Base-by-base conservation (phyloP, 106 monocot species). In the Dendrobium nobile region DNA sequence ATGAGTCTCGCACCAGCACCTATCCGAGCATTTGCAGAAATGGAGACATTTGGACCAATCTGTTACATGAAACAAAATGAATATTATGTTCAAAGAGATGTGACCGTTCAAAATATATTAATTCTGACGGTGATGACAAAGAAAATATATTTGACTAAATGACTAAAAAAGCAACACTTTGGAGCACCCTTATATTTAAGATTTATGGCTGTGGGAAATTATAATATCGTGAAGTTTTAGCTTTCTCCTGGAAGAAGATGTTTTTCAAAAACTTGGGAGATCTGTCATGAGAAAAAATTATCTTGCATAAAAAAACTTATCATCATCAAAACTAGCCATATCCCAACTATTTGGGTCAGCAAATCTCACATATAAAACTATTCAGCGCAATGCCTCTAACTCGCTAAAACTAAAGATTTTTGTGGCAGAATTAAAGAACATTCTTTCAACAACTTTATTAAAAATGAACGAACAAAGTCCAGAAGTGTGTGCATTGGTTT, bases 31-130 rank as follows among this genome's bases (percentile, higher is more conserved):
- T 99, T 99, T 80, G 98, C 98, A 80, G 98, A 99, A 76, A 99
- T 91, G 41, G 98, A 99, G 56, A 99, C 95, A 90, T 94, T 95
- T 18, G 92, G 95, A 24, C 98, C 98, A 83, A 99, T 93, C 98
- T 99, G 92, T 79, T 75, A 28, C 79, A 86, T 75, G 45, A 78
- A 42, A 37, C 65, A 43, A 72, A 18, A 28, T 51, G 6, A 44
- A 74, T 9, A 74, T 41, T 42, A 44, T 20, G 74, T 44, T 43
- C 27, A 9, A 44, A 43, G 43, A 43, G 41, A 74, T 43, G n/a
- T 43, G 42, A 20, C 73, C 33, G 16, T 4, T 4, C 2, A 41
- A 41, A 73, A 37, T 73, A 73, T 37, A 5, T 41, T 41, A 18
- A 19, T 27, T 67, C 22, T 26, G 7, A 70, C 15, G 11, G 70